These are phyloP conservation scores for Penicillium sp. DNA, from an alignment of 2,329 filamentous ascomycete genomes.

Conservation along the genomic window DNA sequence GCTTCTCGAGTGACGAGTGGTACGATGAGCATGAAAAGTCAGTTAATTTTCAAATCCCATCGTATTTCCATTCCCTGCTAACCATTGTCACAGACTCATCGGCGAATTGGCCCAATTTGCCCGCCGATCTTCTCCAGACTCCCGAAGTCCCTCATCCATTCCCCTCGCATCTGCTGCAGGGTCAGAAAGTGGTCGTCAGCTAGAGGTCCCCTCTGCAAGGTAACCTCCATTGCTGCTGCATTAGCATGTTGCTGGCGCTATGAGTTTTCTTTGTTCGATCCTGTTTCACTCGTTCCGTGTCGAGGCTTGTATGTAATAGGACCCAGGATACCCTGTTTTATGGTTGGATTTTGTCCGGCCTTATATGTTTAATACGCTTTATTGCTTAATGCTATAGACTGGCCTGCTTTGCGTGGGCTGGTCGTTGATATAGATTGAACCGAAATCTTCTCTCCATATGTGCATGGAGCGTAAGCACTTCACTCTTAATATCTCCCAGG, in stretches of 20 bases:
- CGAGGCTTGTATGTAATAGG: slow-evolving; percentile 23
- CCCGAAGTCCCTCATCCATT: slow-evolving; percentile 28
- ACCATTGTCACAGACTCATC: slow-evolving; percentile 30
- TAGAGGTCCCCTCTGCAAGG: slow-evolving; percentile 8
- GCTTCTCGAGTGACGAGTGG: slow-evolving; percentile 43
- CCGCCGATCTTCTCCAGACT: slow-evolving; percentile 27
- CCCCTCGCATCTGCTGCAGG: slow-evolving; percentile 17
- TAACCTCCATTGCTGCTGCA: slow-evolving; percentile 1
- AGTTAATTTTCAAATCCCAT: slow-evolving; percentile 14
- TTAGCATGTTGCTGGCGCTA: slow-evolving; percentile 3
- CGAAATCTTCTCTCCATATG: slow-evolving; percentile 9
- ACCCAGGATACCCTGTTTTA: slow-evolving; percentile 25
- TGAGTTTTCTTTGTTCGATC: slow-evolving; percentile 21
- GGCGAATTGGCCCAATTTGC: slow-evolving; percentile 36
- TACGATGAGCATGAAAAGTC: slow-evolving; percentile 42
- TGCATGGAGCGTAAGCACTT: slow-evolving; percentile 24
- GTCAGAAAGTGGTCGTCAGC: slow-evolving; percentile 16
- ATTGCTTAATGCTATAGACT: slow-evolving; percentile 10
- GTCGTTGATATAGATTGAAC: neutral
- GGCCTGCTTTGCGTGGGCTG: neutral
- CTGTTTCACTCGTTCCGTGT: slow-evolving; percentile 17
- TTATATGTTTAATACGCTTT: slow-evolving; percentile 23
- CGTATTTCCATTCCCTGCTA: slow-evolving; percentile 1
- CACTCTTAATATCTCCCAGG: slow-evolving; percentile 24
- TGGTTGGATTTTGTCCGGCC: slow-evolving; percentile 7